Conservation (phyloP, 345 rosid species). For the Gossypium turneri region DNA sequence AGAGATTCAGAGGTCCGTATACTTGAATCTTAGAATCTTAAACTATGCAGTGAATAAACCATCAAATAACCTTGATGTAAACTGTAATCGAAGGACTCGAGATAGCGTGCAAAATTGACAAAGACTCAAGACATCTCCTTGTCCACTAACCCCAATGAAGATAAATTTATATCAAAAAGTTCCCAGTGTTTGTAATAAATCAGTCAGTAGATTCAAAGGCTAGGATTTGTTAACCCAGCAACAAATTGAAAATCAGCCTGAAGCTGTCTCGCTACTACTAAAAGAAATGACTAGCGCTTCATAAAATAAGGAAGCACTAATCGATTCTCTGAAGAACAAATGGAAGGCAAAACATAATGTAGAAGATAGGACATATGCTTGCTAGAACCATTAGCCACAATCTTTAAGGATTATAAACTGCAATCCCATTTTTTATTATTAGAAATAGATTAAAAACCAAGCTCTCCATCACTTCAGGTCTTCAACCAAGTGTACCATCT, state of each 20-base stretch:
- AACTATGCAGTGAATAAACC: not conserved
- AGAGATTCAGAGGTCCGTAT: not conserved
- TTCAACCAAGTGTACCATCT: not conserved
- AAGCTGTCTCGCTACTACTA: not conserved
- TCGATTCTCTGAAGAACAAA: not conserved
- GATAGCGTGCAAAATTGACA: too few relatives aligned
- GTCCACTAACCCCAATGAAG: too few relatives aligned
- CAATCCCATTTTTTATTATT: not conserved
- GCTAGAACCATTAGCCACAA: not conserved
- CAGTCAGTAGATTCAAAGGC: not conserved
- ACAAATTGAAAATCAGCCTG: not conserved
- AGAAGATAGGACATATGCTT: not conserved
- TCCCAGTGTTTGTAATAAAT: not conserved
- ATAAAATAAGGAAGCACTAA: not conserved
- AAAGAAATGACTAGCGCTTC: not conserved
- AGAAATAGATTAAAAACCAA: not conserved
- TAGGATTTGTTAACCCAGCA: not conserved
- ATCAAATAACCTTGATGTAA: conserved; percentile 1
- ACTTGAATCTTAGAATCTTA: not conserved
- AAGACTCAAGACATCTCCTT: too few relatives aligned
- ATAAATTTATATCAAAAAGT: not conserved
- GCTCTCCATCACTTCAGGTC: not conserved
- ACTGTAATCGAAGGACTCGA: not conserved
- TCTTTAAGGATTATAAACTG: not conserved
- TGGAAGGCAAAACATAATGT: not conserved